Percentiles rank a stretch among this genome's conserved stretches.
Conservation (phyloP, 1,284 basidiomycete genomes). For the Moesziomyces antarcticus region DNA sequence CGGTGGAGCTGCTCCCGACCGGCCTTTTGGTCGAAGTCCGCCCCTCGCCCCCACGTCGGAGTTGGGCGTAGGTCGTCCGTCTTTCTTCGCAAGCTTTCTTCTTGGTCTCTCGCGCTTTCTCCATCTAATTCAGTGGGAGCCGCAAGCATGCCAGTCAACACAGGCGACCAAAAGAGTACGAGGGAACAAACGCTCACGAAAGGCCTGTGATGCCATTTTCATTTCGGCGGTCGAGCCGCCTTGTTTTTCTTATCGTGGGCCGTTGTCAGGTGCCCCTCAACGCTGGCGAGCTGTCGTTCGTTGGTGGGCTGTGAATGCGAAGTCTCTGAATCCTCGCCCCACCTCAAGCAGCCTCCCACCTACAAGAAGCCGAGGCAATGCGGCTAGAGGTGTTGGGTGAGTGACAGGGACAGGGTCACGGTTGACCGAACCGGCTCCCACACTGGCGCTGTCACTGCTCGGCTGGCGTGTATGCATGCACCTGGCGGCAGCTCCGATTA, state of each 20-base stretch:
- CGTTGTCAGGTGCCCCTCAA: too few species aligned
- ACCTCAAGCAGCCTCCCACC: neutral
- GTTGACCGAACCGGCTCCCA: neutral
- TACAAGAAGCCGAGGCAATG: neutral
- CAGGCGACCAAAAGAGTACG: neutral
- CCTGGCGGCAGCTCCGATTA: neutral
- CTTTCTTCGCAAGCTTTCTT: neutral
- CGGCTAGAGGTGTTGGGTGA: neutral
- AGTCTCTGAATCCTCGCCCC: too few species aligned
- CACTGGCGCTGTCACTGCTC: neutral
- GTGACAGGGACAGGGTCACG: too few species aligned
- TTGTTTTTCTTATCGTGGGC: too few species aligned
- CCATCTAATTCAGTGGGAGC: neutral
- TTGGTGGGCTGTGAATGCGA: too few species aligned
- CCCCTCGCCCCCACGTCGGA: conserved; percentile 11
- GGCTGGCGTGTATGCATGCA: neutral
- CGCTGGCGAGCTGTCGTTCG: too few species aligned
- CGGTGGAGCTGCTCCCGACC: conserved; percentile 3
- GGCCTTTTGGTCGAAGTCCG: neutral
- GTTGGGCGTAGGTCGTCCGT: conserved; percentile 1
- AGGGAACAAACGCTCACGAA: too few species aligned
- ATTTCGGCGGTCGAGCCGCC: too few species aligned
- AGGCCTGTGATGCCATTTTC: too few species aligned
- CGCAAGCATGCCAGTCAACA: neutral
- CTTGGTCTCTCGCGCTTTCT: neutral